Conservation (phyloP, 768 basidiomycete species). For the Termitomyces sp. region DNA sequence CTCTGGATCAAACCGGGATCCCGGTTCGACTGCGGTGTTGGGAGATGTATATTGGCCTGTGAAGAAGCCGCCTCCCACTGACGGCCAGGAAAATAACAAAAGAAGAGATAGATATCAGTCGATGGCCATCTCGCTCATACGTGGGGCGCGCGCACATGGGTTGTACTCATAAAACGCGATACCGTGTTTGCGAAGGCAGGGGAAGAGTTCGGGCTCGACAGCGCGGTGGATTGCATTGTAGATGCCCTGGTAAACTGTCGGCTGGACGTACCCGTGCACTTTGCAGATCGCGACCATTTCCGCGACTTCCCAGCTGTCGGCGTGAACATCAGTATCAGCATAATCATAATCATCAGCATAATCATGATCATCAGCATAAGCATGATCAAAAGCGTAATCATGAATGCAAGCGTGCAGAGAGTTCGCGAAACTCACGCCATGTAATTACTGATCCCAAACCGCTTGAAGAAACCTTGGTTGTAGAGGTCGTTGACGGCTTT, state of each 20-base stretch:
- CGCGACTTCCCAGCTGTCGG: constrained; percentile 43
- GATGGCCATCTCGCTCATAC: too few relatives aligned
- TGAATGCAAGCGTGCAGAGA: too few relatives aligned
- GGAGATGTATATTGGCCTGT: constrained; percentile 43
- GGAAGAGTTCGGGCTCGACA: constrained; percentile 41
- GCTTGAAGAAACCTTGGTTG: constrained; percentile 52
- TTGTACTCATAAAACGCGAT: constrained; percentile 53
- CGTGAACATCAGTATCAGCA: too few relatives aligned
- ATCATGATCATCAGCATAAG: too few relatives aligned
- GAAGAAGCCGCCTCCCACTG: constrained; percentile 56
- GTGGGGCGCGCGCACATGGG: constrained; percentile 30
- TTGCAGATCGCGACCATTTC: constrained; percentile 52
- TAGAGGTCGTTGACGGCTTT: constrained; percentile 49
- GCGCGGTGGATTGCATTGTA: constrained; percentile 35
- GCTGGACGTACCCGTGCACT: constrained; percentile 45
- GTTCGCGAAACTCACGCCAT: constrained; percentile 31
- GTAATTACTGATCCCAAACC: constrained; percentile 61
- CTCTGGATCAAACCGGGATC: constrained; percentile 42
- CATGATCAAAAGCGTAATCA: too few relatives aligned
- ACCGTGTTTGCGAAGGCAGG: constrained; percentile 52
- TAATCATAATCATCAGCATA: too few relatives aligned
- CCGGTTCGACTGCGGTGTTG: constrained; percentile 31
- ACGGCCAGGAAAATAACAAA: too few relatives aligned
- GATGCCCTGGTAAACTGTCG: constrained; percentile 49
- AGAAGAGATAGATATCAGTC: too few relatives aligned